phyloP scores from a whole-genome alignment of 306 rosid genomes.

The Prunus dulcis region DNA sequence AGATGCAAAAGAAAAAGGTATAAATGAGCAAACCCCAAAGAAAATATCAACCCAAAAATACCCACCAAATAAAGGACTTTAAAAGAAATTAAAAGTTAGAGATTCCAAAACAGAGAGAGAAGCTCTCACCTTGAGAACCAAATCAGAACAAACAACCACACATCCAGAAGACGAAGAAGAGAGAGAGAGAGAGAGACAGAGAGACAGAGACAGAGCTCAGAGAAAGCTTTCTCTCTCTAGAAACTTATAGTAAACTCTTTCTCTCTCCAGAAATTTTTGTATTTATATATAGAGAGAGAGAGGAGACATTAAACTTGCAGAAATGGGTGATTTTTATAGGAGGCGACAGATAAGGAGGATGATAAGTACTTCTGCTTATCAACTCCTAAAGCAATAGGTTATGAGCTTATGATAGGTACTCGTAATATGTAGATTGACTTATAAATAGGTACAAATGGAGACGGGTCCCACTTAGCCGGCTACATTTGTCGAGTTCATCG shows the following conservation, averaged over 20 bases:
- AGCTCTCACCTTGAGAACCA: slow-evolving; percentile 63
- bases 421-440: fast-evolving
- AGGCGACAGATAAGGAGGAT: slow-evolving; percentile 45
- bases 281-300: slow-evolving; percentile 2
- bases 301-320: slow-evolving; percentile 60
- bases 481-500: slow-evolving; percentile 59
- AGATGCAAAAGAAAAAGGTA: slow-evolving; percentile 61
- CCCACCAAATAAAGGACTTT: slow-evolving; percentile 28
- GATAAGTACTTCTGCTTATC: fast-evolving
- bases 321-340: slow-evolving; percentile 60
- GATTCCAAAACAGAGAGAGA: slow-evolving; percentile 49
- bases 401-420: neutral
- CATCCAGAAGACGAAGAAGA: slow-evolving; percentile 26
- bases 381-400: neutral
- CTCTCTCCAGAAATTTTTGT: slow-evolving; percentile 27
- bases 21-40: slow-evolving; percentile 3
- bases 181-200: slow-evolving; percentile 10
- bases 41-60: slow-evolving; percentile 28
- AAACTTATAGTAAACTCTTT: slow-evolving; percentile 40
- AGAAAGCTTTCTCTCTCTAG: slow-evolving; percentile 55
- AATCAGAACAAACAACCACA: slow-evolving; percentile 30
- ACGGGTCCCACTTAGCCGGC: slow-evolving; percentile 82
- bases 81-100: slow-evolving; percentile 37
- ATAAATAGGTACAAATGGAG: slow-evolving; percentile 20
- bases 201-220: slow-evolving; percentile 35